These are phyloP conservation scores for Phytophthora fragariae DNA, from an alignment of 352 stramenopile genomes.

Conservation along the genomic window DNA sequence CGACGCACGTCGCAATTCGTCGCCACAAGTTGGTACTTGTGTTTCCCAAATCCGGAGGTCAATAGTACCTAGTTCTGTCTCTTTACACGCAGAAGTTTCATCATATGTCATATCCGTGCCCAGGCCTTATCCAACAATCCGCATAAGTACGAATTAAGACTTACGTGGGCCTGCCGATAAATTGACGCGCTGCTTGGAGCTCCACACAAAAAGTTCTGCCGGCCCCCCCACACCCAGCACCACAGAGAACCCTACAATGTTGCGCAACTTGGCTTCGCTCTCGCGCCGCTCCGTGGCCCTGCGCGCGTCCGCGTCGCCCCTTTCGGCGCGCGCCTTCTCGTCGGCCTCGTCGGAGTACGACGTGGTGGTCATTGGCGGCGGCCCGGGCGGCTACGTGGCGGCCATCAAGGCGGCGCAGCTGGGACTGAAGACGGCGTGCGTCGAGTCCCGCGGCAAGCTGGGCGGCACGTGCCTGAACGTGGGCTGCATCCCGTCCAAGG, in stretches of 20 bases:
- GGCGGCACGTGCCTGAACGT: conserved; percentile 99
- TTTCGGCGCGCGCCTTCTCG: conserved; percentile 58
- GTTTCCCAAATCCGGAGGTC: not conserved
- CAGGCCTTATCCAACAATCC: conserved; percentile 3
- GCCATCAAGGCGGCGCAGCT: conserved; percentile 99
- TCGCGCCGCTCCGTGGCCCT: conserved; percentile 44
- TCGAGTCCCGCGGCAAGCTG: conserved; percentile 96
- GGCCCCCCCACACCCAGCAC: conserved; percentile 11
- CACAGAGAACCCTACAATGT: conserved; percentile 23
- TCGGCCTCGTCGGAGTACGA: conserved; percentile 68
- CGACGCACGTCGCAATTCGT: conserved; percentile 6
- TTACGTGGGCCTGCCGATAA: not conserved
- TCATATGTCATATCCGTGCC: not conserved
- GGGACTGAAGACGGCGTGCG: conserved; percentile 97
- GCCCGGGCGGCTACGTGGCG: conserved; percentile 98
- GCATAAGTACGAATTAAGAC: conserved; percentile 17
- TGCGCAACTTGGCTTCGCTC: conserved; percentile 33
- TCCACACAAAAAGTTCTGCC: conserved; percentile 10
- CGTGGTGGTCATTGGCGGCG: conserved; percentile 94
- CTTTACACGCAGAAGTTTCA: not conserved
- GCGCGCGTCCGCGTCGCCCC: conserved; percentile 47
- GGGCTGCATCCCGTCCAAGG: conserved; percentile 99
- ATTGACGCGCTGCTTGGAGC: conserved; percentile 8
- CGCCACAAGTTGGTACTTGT: not conserved
- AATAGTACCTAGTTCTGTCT: not conserved